phyloP scores from a whole-genome alignment of 257 asterid genomes.

The Oldenlandia corymbosa region DNA sequence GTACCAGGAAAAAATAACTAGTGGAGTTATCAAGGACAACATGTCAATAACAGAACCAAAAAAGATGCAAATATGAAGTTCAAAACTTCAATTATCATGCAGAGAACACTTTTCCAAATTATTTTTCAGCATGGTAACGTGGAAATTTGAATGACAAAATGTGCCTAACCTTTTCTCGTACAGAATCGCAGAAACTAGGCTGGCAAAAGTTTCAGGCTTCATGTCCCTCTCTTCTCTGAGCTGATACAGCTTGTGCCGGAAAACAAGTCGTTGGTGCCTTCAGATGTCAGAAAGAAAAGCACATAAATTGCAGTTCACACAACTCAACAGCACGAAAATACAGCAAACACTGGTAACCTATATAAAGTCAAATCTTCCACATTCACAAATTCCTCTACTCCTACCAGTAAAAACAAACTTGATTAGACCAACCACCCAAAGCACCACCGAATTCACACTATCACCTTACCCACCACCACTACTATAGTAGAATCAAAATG shows the following conservation, averaged over 20 bases:
- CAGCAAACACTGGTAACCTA: neutral
- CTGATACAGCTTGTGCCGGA: slow-evolving; percentile 87
- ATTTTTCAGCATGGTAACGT: too few species aligned
- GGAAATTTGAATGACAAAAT: too few species aligned
- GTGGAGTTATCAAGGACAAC: neutral
- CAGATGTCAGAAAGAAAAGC: slow-evolving; percentile 14
- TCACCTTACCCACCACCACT: neutral
- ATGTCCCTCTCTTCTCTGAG: slow-evolving; percentile 94
- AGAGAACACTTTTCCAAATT: too few species aligned
- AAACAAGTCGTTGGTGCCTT: slow-evolving; percentile 78
- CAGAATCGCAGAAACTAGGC: slow-evolving; percentile 86
- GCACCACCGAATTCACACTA: neutral
- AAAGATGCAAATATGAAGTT: neutral
- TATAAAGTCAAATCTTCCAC: neutral
- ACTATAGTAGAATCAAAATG: neutral
- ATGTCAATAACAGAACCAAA: neutral
- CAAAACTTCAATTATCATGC: neutral
- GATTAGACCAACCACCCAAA: neutral
- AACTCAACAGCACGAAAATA: neutral
- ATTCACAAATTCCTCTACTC: neutral
- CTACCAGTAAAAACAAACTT: neutral
- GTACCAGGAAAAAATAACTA: too few species aligned
- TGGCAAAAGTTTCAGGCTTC: slow-evolving; percentile 98
- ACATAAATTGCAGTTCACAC: slow-evolving; percentile 12
- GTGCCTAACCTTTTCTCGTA: slow-evolving; percentile 77